Percentiles rank a stretch among this genome's conserved stretches.
Conservation (phyloP, 2,329 filamentous ascomycete species). For the Coleophoma cylindrospora region DNA sequence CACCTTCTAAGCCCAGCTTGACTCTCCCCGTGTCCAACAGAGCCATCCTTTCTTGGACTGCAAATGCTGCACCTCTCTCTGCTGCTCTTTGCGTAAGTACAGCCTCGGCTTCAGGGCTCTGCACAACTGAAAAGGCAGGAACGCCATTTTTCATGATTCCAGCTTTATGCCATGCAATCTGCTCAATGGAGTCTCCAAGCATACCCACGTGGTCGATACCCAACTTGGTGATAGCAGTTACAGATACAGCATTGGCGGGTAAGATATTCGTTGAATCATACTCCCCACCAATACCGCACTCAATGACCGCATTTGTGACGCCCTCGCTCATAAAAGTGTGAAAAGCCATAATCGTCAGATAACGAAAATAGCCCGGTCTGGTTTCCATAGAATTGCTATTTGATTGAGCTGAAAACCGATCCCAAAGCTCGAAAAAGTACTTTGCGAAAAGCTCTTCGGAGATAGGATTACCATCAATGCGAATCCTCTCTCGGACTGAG, state of each 20-base stretch:
- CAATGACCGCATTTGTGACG: slow-evolving; percentile 74
- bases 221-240: slow-evolving; percentile 71
- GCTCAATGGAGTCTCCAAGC: slow-evolving; percentile 71
- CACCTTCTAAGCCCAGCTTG: slow-evolving; percentile 44
- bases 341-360: slow-evolving; percentile 81
- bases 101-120: slow-evolving; percentile 47
- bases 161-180: slow-evolving; percentile 90
- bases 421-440: slow-evolving; percentile 66
- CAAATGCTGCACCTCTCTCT: slow-evolving; percentile 24
- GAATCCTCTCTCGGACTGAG: slow-evolving; percentile 63
- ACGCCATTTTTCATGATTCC: slow-evolving; percentile 73
- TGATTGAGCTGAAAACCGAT: slow-evolving; percentile 36
- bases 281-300: slow-evolving; percentile 92
- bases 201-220: slow-evolving; percentile 82
- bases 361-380: slow-evolving; percentile 92
- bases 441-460: slow-evolving; percentile 53
- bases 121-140: slow-evolving; percentile 57
- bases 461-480: slow-evolving; percentile 53
- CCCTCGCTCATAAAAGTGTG: slow-evolving; percentile 75
- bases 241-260: slow-evolving; percentile 44
- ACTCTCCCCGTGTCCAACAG: slow-evolving; percentile 35
- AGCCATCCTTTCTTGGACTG: slow-evolving; percentile 19
- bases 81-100: slow-evolving; percentile 55
- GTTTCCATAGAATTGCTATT: slow-evolving; percentile 18
- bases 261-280: slow-evolving; percentile 91